Conservation (phyloP, 2,329 filamentous ascomycete genomes). For the Lachnellula willkommii region DNA sequence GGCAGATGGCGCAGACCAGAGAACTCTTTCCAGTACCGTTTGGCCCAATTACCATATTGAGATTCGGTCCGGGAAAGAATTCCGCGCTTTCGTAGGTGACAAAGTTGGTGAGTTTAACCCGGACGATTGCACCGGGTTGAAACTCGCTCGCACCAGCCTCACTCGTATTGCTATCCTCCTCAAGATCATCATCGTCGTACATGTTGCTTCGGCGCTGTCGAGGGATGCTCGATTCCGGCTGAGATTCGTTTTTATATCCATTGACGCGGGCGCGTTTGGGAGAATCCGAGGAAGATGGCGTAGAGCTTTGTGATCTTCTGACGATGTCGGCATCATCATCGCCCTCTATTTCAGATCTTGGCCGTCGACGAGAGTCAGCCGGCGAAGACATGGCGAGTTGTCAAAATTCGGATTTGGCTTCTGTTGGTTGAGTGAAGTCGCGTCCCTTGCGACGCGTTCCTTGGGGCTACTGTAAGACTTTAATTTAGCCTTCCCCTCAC, state of each 20-base stretch:
- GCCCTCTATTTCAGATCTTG: slow-evolving; percentile 22
- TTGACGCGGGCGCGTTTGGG: slow-evolving; percentile 26
- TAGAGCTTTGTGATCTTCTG: slow-evolving; percentile 16
- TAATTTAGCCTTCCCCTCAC: too few relatives aligned
- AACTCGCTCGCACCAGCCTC: slow-evolving; percentile 13
- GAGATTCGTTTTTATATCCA: slow-evolving; percentile 11
- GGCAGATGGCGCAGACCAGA: slow-evolving; percentile 90
- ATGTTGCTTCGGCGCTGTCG: background rate
- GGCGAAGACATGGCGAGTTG: slow-evolving; percentile 8
- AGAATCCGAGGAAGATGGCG: slow-evolving; percentile 10
- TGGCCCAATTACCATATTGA: slow-evolving; percentile 99
- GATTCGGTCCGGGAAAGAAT: slow-evolving; percentile 81
- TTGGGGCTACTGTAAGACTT: background rate
- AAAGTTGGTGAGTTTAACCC: slow-evolving; percentile 81
- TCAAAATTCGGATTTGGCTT: background rate
- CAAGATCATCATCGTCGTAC: slow-evolving; percentile 6
- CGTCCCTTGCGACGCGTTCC: background rate
- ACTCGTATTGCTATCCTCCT: slow-evolving; percentile 7
- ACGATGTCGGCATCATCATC: slow-evolving; percentile 21
- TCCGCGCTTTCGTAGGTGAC: slow-evolving; percentile 92
- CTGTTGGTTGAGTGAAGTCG: background rate
- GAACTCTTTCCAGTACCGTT: slow-evolving; percentile 98
- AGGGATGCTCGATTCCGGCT: slow-evolving; percentile 8
- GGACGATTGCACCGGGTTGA: slow-evolving; percentile 74
- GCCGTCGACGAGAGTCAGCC: slow-evolving; percentile 9